Percentiles rank a stretch among this genome's conserved stretches.
phyloP scores from a whole-genome alignment of 2,329 filamentous ascomycete genomes.

The Colletotrichum sp. region DNA sequence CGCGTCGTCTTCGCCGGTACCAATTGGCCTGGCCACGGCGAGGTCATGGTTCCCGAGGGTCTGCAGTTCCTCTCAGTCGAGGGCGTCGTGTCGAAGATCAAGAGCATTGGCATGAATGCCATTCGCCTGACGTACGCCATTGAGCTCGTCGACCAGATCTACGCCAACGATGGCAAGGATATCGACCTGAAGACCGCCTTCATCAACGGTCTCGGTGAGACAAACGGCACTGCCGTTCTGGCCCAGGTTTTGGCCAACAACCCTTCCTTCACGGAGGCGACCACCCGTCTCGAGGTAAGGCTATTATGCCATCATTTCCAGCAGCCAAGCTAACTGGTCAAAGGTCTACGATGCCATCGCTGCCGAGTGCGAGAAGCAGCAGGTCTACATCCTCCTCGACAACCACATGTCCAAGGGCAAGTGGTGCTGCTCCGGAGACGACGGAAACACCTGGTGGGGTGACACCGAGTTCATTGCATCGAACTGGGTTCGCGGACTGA shows the following conservation, averaged over 20 bases:
- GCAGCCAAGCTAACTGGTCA: neutral
- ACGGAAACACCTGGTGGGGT: slow-evolving; percentile 67
- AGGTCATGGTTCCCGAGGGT: slow-evolving; percentile 70
- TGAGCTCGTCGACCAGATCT: slow-evolving; percentile 67
- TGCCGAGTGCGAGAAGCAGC: slow-evolving; percentile 57
- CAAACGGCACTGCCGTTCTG: slow-evolving; percentile 58
- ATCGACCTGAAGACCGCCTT: slow-evolving; percentile 51
- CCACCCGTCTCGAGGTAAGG: slow-evolving; percentile 56
- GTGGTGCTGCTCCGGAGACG: slow-evolving; percentile 61
- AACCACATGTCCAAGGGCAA: slow-evolving; percentile 64
- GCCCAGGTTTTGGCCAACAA: slow-evolving; percentile 60
- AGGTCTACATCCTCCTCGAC: slow-evolving; percentile 64
- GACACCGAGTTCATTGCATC: slow-evolving; percentile 61
- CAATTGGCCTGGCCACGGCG: slow-evolving; percentile 67
- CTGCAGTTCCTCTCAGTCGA: slow-evolving; percentile 65
- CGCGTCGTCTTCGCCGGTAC: slow-evolving; percentile 57
- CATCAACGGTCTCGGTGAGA: slow-evolving; percentile 48
- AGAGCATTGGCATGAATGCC: slow-evolving; percentile 65
- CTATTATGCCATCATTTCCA: neutral
- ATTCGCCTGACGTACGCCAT: slow-evolving; percentile 68
- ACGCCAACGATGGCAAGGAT: slow-evolving; percentile 51
- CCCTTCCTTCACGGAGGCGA: slow-evolving; percentile 57
- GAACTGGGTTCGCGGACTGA: slow-evolving; percentile 66
- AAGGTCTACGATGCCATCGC: slow-evolving; percentile 63
- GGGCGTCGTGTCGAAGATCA: slow-evolving; percentile 59